Conservation (phyloP, 306 rosid species). For the Boehmeria nivea region DNA sequence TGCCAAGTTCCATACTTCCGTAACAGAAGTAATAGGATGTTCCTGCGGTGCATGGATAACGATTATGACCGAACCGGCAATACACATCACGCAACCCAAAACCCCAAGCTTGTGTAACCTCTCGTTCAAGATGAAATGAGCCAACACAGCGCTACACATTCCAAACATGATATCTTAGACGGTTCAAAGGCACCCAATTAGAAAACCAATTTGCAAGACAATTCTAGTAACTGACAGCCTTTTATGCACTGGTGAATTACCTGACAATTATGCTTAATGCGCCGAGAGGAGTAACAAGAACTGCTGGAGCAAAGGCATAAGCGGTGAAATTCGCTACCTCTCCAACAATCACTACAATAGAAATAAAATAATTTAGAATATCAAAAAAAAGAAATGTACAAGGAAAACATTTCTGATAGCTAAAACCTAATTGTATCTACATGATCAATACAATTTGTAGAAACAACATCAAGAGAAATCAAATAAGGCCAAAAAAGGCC, state of each 20-base stretch:
- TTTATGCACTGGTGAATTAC: slow-evolving; percentile 38
- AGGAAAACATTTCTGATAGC: neutral
- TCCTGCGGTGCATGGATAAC: slow-evolving; percentile 78
- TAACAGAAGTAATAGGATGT: slow-evolving; percentile 56
- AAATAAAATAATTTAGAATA: slow-evolving; percentile 30
- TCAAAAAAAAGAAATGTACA: slow-evolving; percentile 13
- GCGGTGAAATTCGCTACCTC: slow-evolving; percentile 82
- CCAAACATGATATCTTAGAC: slow-evolving; percentile 13
- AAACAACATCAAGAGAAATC: neutral
- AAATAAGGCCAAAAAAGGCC: no score
- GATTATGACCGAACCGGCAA: slow-evolving; percentile 62
- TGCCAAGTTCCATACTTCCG: slow-evolving; percentile 78
- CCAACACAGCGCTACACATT: slow-evolving; percentile 66
- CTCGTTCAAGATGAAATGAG: slow-evolving; percentile 77
- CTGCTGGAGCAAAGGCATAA: slow-evolving; percentile 89
- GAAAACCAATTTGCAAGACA: slow-evolving; percentile 5
- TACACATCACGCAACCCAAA: slow-evolving; percentile 82
- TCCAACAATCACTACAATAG: slow-evolving; percentile 77
- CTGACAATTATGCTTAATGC: slow-evolving; percentile 85
- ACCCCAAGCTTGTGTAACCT: slow-evolving; percentile 62
- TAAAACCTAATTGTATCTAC: neutral
- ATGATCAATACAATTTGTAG: neutral
- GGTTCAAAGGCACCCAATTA: neutral
- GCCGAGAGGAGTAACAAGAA: slow-evolving; percentile 91
- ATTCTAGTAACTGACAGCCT: slow-evolving; percentile 8